Evolutionary conservation across 1,139 yeast genomes (phyloP).

Genomic region (Blastobotrys indianensis): DNA sequence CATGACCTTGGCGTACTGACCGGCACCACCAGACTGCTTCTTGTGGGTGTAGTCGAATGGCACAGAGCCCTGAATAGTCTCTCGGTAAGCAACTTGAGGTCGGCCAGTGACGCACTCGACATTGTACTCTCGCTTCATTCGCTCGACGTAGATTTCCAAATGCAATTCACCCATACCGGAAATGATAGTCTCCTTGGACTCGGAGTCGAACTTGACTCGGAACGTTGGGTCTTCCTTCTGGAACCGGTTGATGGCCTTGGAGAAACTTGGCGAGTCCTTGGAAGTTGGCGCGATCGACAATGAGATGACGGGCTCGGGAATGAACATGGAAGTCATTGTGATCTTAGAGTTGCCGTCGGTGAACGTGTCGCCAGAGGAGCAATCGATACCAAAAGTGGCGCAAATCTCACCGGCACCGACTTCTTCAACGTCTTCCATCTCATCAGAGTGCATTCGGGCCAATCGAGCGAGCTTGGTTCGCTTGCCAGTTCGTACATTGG

Average conservation of each 20-base stretch:
- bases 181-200: slow-evolving; percentile 91
- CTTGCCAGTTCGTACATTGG: slow-evolving; percentile 88
- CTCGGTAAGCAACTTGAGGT: slow-evolving; percentile 98
- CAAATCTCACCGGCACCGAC: slow-evolving; percentile 98
- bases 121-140: slow-evolving; percentile 95
- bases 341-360: slow-evolving; percentile 64
- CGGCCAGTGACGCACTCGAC: slow-evolving; percentile 94
- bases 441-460: slow-evolving; percentile 98
- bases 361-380: slow-evolving; percentile 99
- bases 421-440: slow-evolving; percentile 96
- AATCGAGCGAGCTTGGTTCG: slow-evolving; percentile 90
- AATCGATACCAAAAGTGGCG: slow-evolving; percentile 98
- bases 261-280: slow-evolving; percentile 82
- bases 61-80: slow-evolving; percentile 69
- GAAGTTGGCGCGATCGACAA: slow-evolving; percentile 83
- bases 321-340: slow-evolving; percentile 96
- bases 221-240: slow-evolving; percentile 99
- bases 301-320: slow-evolving; percentile 97
- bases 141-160: slow-evolving; percentile 92
- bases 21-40: slow-evolving; percentile 99
- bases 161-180: slow-evolving; percentile 99
- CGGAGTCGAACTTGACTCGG: slow-evolving; percentile 83
- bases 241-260: slow-evolving; percentile 94
- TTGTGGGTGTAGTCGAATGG: slow-evolving; percentile 93
- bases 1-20: slow-evolving; percentile 96